A percentile compares a stretch with the other conserved stretches of the same genome.
Conservation (phyloP, 495 filamentous ascomycete species). For the Coniosporium apollinis region DNA sequence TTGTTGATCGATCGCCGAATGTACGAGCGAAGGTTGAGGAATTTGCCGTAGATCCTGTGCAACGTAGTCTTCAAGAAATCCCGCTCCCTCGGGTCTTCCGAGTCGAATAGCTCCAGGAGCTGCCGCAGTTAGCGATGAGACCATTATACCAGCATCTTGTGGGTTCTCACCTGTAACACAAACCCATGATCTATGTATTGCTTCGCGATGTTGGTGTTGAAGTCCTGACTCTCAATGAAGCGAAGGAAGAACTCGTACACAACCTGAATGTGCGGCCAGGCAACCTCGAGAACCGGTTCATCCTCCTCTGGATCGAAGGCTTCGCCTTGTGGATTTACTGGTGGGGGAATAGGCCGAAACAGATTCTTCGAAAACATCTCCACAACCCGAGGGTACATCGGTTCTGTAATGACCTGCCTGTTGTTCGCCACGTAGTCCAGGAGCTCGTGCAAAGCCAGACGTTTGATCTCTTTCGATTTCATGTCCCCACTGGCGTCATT, state of each 20-base stretch:
- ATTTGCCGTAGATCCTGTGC: slow-evolving; percentile 98
- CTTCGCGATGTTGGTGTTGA: slow-evolving; percentile 99
- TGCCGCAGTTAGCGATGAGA: slow-evolving; percentile 13
- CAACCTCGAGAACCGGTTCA: slow-evolving; percentile 93
- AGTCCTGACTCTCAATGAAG: slow-evolving; percentile 99
- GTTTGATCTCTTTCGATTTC: slow-evolving; percentile 99
- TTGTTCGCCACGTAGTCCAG: slow-evolving; percentile 98
- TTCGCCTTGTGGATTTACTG: slow-evolving; percentile 93
- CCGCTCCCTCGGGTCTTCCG: slow-evolving; percentile 89
- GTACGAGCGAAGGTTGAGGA: slow-evolving; percentile 91
- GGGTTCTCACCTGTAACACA: slow-evolving; percentile 56
- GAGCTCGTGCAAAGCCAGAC: slow-evolving; percentile 87
- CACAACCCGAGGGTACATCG: slow-evolving; percentile 96
- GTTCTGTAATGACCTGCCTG: slow-evolving; percentile 91
- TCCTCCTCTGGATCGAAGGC: slow-evolving; percentile 98
- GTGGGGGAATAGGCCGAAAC: slow-evolving; percentile 91
- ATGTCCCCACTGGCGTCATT: slow-evolving; percentile 96
- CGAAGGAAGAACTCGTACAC: slow-evolving; percentile 98
- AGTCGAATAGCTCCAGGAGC: slow-evolving; percentile 96
- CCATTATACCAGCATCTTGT: background rate
- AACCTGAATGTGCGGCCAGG: slow-evolving; percentile 98
- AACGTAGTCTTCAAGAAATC: slow-evolving; percentile 98
- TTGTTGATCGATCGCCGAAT: slow-evolving; percentile 99
- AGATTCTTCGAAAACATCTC: slow-evolving; percentile 99
- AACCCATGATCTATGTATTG: slow-evolving; percentile 96